phyloP scores from a whole-genome alignment of 2,329 filamentous ascomycete species.

The Ascochyta fabae region DNA sequence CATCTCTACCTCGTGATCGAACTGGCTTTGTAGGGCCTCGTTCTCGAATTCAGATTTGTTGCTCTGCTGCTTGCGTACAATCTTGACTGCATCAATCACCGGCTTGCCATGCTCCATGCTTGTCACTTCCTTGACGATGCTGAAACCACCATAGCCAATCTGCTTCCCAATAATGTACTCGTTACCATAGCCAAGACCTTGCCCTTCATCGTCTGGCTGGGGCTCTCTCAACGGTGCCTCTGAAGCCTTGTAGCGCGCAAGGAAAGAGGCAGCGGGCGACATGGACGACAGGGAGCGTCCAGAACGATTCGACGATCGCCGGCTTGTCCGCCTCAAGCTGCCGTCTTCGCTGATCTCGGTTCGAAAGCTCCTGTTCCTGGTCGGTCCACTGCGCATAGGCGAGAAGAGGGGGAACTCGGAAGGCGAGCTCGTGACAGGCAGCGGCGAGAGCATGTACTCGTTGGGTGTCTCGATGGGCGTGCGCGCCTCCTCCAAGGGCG shows the following conservation, averaged over 20 bases:
- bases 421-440: slow-evolving; percentile 41
- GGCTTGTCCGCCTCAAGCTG: slow-evolving; percentile 46
- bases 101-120: slow-evolving; percentile 63
- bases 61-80: slow-evolving; percentile 66
- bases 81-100: slow-evolving; percentile 69
- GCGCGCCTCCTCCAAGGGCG: slow-evolving; percentile 47
- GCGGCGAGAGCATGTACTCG: slow-evolving; percentile 46
- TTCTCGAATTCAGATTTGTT: slow-evolving; percentile 66
- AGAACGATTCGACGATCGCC: slow-evolving; percentile 56
- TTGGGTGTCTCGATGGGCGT: slow-evolving; percentile 46
- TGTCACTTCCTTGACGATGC: slow-evolving; percentile 70
- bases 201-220: slow-evolving; percentile 70
- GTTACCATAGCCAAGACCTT: slow-evolving; percentile 65
- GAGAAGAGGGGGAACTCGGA: slow-evolving; percentile 44
- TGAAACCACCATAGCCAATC: slow-evolving; percentile 71
- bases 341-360: slow-evolving; percentile 42
- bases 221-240: slow-evolving; percentile 48
- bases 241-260: slow-evolving; percentile 59
- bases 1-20: slow-evolving; percentile 72
- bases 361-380: slow-evolving; percentile 43
- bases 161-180: slow-evolving; percentile 72
- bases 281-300: slow-evolving; percentile 56
- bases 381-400: slow-evolving; percentile 33
- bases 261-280: slow-evolving; percentile 64
- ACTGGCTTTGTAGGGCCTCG: slow-evolving; percentile 69